phyloP scores from a whole-genome alignment of 257 asterid species.

The Salvia splendens region DNA sequence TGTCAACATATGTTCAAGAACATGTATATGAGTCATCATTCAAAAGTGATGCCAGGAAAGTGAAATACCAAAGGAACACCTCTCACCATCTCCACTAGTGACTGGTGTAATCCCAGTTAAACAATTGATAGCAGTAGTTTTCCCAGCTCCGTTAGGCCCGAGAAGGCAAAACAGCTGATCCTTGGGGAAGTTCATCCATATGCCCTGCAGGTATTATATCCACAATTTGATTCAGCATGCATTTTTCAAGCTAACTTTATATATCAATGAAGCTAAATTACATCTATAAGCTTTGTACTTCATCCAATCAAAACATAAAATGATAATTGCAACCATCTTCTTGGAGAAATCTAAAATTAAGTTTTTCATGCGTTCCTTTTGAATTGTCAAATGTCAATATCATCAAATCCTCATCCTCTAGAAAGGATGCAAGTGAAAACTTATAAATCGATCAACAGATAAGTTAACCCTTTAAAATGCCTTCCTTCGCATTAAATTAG shows the following conservation, averaged over 20 bases:
- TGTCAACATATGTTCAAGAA: slow-evolving; percentile 38
- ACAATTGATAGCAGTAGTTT: slow-evolving; percentile 87
- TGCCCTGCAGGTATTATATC: slow-evolving; percentile 57
- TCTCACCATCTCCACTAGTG: slow-evolving; percentile 91
- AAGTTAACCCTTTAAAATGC: not conserved
- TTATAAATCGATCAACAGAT: slow-evolving; percentile 12
- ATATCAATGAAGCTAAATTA: not conserved
- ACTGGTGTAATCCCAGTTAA: slow-evolving; percentile 93
- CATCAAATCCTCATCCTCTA: not conserved
- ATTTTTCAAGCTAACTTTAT: slow-evolving; percentile 6
- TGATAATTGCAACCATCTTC: not conserved
- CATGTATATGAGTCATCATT: slow-evolving; percentile 20
- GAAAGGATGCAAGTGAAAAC: not conserved
- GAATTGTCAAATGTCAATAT: not conserved
- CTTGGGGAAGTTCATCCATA: slow-evolving; percentile 88
- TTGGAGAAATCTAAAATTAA: not conserved
- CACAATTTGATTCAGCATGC: slow-evolving; percentile 23
- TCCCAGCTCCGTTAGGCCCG: slow-evolving; percentile 99
- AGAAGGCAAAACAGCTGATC: slow-evolving; percentile 96
- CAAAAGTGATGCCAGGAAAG: slow-evolving; percentile 13
- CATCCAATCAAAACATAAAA: not conserved
- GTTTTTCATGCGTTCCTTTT: not conserved
- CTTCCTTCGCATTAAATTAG: slow-evolving; percentile 1
- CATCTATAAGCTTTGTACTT: not conserved
- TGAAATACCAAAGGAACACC: slow-evolving; percentile 14